A percentile compares a stretch with the other conserved stretches of the same genome.
phyloP scores from a whole-genome alignment of 2,329 filamentous ascomycete species.

The Mycosphaerella arachidis region DNA sequence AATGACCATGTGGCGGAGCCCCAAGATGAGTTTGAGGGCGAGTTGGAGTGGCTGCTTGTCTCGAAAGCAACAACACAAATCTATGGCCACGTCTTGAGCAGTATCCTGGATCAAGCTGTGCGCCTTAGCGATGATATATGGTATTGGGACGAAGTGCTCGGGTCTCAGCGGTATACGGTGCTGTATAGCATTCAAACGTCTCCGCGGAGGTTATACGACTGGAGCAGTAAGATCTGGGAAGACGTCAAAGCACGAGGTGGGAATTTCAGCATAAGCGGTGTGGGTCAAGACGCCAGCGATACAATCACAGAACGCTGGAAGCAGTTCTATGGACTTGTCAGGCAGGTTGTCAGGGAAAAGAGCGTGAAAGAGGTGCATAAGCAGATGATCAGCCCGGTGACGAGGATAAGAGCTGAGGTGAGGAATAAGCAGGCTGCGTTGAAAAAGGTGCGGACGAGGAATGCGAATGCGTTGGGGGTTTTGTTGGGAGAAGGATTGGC shows the following conservation, averaged over 20 bases:
- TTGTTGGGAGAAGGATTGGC: slow-evolving; percentile 80
- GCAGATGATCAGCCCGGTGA: slow-evolving; percentile 72
- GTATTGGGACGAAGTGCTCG: slow-evolving; percentile 91
- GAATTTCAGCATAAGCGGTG: slow-evolving; percentile 24
- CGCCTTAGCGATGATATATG: slow-evolving; percentile 80
- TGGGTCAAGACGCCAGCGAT: slow-evolving; percentile 29
- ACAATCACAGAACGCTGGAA: slow-evolving; percentile 29
- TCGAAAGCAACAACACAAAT: slow-evolving; percentile 90
- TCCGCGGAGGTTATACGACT: slow-evolving; percentile 68
- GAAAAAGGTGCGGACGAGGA: slow-evolving; percentile 69
- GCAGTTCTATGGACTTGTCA: slow-evolving; percentile 74
- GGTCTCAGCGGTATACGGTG: slow-evolving; percentile 71
- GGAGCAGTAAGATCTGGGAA: slow-evolving; percentile 64
- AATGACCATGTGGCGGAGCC: slow-evolving; percentile 6
- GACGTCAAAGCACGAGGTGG: slow-evolving; percentile 49
- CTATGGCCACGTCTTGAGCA: slow-evolving; percentile 74
- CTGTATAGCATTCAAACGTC: slow-evolving; percentile 84
- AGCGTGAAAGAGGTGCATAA: slow-evolving; percentile 67
- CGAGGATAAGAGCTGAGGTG: slow-evolving; percentile 69
- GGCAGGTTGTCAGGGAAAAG: slow-evolving; percentile 67
- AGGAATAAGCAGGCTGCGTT: slow-evolving; percentile 68
- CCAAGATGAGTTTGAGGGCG: slow-evolving; percentile 57
- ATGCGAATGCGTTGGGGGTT: slow-evolving; percentile 80
- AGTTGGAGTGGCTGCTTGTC: slow-evolving; percentile 85
- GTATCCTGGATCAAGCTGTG: slow-evolving; percentile 75